Percentiles rank a stretch among this genome's conserved stretches.
phyloP scores from a whole-genome alignment of 2,329 filamentous ascomycete genomes.

The Epichloe gansuensis region DNA sequence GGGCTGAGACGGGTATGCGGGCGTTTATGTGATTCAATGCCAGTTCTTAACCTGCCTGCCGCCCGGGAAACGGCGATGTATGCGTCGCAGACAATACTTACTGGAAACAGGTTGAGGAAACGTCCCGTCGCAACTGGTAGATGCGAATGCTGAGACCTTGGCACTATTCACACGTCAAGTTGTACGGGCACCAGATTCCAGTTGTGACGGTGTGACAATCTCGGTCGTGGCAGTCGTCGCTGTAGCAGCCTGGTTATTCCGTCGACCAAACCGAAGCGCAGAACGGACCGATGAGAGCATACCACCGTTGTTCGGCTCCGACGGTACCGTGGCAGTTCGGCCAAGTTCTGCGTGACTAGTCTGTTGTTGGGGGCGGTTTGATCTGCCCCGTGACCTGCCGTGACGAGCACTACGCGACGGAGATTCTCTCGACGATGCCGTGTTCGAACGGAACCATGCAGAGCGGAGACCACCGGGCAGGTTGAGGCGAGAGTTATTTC shows the following conservation, averaged over 20 bases:
- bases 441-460: slow-evolving; percentile 23
- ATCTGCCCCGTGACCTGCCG: background rate
- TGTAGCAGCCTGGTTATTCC: slow-evolving; percentile 11
- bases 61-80: background rate
- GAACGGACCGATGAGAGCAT: slow-evolving; percentile 21
- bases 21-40: background rate
- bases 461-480: slow-evolving; percentile 31
- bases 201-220: slow-evolving; percentile 31
- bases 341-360: slow-evolving; percentile 6
- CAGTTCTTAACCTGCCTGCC: background rate
- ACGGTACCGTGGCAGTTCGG: slow-evolving; percentile 3
- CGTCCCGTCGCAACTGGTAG: background rate
- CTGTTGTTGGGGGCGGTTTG: background rate
- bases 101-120: no score
- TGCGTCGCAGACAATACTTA: background rate
- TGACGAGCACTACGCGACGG: background rate
- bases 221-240: slow-evolving; percentile 11
- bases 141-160: background rate
- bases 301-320: slow-evolving; percentile 9
- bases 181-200: slow-evolving; percentile 31
- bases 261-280: slow-evolving; percentile 20
- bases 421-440: slow-evolving; percentile 1
- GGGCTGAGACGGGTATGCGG: background rate
- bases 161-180: background rate
- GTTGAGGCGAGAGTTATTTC: slow-evolving; percentile 33